Evolutionary conservation across 2,329 filamentous ascomycete genomes (phyloP).

Genomic region (Aspergillus persii): DNA sequence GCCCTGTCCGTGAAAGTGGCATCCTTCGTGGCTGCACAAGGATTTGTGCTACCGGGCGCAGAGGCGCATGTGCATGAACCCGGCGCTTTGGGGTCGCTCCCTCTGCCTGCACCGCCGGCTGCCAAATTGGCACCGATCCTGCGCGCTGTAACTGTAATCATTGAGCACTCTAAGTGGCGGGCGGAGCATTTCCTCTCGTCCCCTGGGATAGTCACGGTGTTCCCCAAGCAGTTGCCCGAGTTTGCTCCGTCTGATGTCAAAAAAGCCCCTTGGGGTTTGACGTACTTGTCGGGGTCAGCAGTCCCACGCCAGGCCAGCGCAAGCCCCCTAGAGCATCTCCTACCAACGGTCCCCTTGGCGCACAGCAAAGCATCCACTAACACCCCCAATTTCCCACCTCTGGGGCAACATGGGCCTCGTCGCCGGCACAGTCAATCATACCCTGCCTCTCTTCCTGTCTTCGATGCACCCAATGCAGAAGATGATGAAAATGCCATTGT

Average conservation of each 20-base stretch:
- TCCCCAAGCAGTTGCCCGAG: slow-evolving; percentile 56
- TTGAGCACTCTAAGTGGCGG: slow-evolving; percentile 75
- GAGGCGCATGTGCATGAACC: slow-evolving; percentile 56
- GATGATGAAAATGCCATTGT: slow-evolving; percentile 69
- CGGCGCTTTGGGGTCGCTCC: slow-evolving; percentile 58
- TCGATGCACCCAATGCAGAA: slow-evolving; percentile 47
- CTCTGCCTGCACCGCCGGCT: slow-evolving; percentile 58
- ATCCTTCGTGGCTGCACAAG: slow-evolving; percentile 65
- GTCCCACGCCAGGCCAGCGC: slow-evolving; percentile 46
- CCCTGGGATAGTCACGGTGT: slow-evolving; percentile 66
- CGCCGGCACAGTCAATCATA: slow-evolving; percentile 38
- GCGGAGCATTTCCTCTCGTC: slow-evolving; percentile 69
- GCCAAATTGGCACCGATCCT: slow-evolving; percentile 68
- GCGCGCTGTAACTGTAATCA: slow-evolving; percentile 72
- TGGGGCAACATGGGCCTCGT: slow-evolving; percentile 44
- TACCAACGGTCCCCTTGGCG: slow-evolving; percentile 51
- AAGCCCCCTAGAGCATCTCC: slow-evolving; percentile 63
- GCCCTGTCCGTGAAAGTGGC: slow-evolving; percentile 72
- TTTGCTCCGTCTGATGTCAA: slow-evolving; percentile 51
- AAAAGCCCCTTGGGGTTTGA: slow-evolving; percentile 51
- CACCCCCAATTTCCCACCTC: slow-evolving; percentile 53
- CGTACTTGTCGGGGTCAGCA: slow-evolving; percentile 54
- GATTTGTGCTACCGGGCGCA: slow-evolving; percentile 66
- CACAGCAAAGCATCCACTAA: slow-evolving; percentile 30
- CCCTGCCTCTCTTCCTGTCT: slow-evolving; percentile 32